phyloP scores from a whole-genome alignment of 768 basidiomycete genomes.

The Tephrocybe sp. region DNA sequence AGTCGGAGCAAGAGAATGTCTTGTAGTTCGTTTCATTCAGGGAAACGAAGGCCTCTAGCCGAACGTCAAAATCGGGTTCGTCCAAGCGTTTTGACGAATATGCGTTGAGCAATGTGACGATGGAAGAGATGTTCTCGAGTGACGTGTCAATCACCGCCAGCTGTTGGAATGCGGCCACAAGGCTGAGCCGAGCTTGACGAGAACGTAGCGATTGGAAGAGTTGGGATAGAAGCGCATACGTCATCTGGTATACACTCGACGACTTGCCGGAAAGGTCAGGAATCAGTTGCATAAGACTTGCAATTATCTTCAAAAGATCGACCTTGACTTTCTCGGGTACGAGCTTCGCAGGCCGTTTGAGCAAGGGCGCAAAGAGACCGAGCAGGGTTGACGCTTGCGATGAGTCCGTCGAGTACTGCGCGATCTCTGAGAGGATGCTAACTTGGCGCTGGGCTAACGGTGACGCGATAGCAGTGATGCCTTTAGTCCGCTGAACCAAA shows the following conservation, averaged over 20 bases:
- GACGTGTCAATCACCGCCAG: slow-evolving; percentile 44
- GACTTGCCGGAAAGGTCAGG: slow-evolving; percentile 52
- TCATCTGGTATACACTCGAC: slow-evolving; percentile 46
- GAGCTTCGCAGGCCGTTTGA: slow-evolving; percentile 72
- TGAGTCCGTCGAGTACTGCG: slow-evolving; percentile 69
- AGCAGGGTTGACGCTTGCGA: slow-evolving; percentile 74
- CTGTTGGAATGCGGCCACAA: slow-evolving; percentile 64
- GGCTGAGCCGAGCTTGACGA: slow-evolving; percentile 65
- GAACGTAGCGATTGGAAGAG: slow-evolving; percentile 78
- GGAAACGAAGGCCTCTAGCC: slow-evolving; percentile 69
- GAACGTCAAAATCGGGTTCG: slow-evolving; percentile 90
- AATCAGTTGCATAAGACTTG: slow-evolving; percentile 64
- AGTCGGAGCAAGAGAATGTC: slow-evolving; percentile 54
- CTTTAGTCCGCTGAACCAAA: slow-evolving; percentile 65
- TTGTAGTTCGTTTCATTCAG: slow-evolving; percentile 69
- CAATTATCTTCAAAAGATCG: slow-evolving; percentile 73
- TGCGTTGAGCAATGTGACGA: slow-evolving; percentile 77
- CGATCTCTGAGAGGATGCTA: slow-evolving; percentile 73
- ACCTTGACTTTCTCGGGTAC: slow-evolving; percentile 87
- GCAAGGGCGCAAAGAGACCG: slow-evolving; percentile 71
- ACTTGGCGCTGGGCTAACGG: slow-evolving; percentile 83
- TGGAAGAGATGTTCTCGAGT: slow-evolving; percentile 46
- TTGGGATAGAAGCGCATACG: slow-evolving; percentile 67
- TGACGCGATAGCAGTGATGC: slow-evolving; percentile 47
- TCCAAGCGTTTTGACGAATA: slow-evolving; percentile 82